Evolutionary conservation across 768 basidiomycete genomes (phyloP).

Genomic region (Auriscalpium microsporum): DNA sequence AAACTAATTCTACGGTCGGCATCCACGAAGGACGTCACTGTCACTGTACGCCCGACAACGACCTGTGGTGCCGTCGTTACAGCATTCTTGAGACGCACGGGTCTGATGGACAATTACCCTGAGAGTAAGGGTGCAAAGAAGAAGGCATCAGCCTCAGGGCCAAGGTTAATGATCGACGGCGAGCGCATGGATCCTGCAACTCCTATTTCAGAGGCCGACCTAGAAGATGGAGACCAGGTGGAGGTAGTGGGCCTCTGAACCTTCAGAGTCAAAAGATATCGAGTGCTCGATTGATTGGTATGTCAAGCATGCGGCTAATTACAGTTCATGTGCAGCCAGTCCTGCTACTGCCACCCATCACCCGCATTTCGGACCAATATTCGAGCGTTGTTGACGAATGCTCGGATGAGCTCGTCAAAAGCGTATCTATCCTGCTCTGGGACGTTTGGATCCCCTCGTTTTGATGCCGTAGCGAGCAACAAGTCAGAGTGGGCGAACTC

Average conservation of each 20-base stretch:
- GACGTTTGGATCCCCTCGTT: conserved; percentile 51
- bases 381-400: conserved; percentile 88
- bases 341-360: conserved; percentile 36
- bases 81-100: conserved; percentile 65
- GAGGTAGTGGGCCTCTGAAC: conserved; percentile 37
- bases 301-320: too few species aligned
- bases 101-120: conserved; percentile 47
- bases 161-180: conserved; percentile 57
- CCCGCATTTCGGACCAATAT: conserved; percentile 76
- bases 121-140: conserved; percentile 23
- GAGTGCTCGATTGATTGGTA: too few species aligned
- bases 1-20: conserved; percentile 60
- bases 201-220: conserved; percentile 56
- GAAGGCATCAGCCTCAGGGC: conserved; percentile 28
- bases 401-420: conserved; percentile 88
- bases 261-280: too few species aligned
- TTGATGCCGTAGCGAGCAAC: conserved; percentile 61
- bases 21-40: conserved; percentile 42
- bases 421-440: conserved; percentile 59
- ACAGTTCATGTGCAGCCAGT: neutral
- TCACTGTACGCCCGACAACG: conserved; percentile 67
- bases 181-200: conserved; percentile 53
- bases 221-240: conserved; percentile 76
- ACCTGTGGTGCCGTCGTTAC: conserved; percentile 69
- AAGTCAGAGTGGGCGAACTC: conserved; percentile 71